Base-by-base conservation (phyloP, 2,329 filamentous ascomycete genomes). In the Neophaeococcomyces mojaviensis region DNA sequence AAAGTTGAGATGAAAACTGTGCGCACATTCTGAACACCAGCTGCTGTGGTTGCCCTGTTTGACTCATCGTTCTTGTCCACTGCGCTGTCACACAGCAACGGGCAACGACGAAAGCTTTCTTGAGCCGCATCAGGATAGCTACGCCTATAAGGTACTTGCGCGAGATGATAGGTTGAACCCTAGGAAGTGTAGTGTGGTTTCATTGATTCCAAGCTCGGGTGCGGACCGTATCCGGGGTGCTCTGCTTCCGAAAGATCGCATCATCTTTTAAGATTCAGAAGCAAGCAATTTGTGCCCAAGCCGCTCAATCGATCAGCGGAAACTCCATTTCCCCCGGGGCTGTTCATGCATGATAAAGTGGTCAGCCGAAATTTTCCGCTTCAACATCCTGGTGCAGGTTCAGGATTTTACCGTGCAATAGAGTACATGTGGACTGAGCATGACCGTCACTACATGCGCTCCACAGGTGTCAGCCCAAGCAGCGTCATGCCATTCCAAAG, bases 401-500 rank as follows among this genome's bases (percentile, higher is more conserved):
- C 35, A 46, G 24, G 24, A 33, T 24, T 5, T 15, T 22, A 22
- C 47, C 20, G 10, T 50, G 7, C 9, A 49, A 9, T 6, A 8
- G 19, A 33, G 26, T n/a, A 15, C 7, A 15, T 5, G 18, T 34
- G 15, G 24, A 39, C 46, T 39, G 39, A 40, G 30, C 33, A 38
- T 26, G 20, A 15, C 18, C 47, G 31, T 39, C 26, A 33, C 49
- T 51, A 57, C 55, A 57, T 57, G 38, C 78, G 71, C 64, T 79
- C 68, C 40, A 82, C 77, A 18, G 86, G 86, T 66, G 71, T 76
- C 55, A 84, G 63, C 28, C 81, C 81, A 47, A 84, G 63, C 46
- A 84, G 61, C 57, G 71, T 69, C 79, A 84, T 83, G 26, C 79
- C 81, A 63, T 82, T 84, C 60, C 72, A 68, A 58, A 84, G 63